phyloP scores from a whole-genome alignment of 257 asterid species.

The Agastache rugosa region DNA sequence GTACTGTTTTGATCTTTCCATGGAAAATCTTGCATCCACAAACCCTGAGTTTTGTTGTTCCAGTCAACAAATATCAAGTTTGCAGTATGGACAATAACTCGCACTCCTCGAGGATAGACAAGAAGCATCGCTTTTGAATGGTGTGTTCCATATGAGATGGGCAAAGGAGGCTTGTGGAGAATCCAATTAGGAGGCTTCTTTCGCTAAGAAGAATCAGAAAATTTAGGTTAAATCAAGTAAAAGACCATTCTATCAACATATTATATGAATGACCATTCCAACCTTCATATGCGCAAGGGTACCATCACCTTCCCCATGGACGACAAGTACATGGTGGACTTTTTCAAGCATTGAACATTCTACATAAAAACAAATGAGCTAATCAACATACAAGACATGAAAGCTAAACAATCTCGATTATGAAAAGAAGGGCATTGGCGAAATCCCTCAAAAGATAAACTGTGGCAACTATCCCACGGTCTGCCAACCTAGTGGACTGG shows the following conservation, averaged over 20 bases:
- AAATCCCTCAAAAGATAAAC: neutral
- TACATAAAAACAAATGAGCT: slow-evolving; percentile 39
- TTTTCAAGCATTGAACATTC: slow-evolving; percentile 78
- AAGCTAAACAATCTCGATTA: slow-evolving; percentile 7
- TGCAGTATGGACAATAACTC: slow-evolving; percentile 91
- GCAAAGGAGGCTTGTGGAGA: slow-evolving; percentile 96
- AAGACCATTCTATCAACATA: slow-evolving; percentile 37
- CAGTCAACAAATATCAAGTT: slow-evolving; percentile 91
- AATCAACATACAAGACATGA: slow-evolving; percentile 28
- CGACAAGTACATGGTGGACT: slow-evolving; percentile 76
- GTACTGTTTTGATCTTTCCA: slow-evolving; percentile 76
- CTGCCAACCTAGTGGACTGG: neutral
- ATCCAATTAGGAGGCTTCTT: slow-evolving; percentile 78
- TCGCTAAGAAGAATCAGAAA: slow-evolving; percentile 64
- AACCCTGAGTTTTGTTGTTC: slow-evolving; percentile 96
- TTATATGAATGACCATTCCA: slow-evolving; percentile 21
- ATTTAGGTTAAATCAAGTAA: slow-evolving; percentile 32
- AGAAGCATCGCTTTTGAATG: slow-evolving; percentile 99
- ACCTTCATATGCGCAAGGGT: slow-evolving; percentile 91
- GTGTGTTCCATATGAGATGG: slow-evolving; percentile 96
- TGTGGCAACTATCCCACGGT: neutral
- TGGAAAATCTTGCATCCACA: slow-evolving; percentile 99
- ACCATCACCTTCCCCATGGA: slow-evolving; percentile 97
- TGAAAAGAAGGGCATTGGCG: slow-evolving; percentile 1
- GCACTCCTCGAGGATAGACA: slow-evolving; percentile 87